Conservation (phyloP, 2,329 filamentous ascomycete species). For the Podosphaera xanthii region DNA sequence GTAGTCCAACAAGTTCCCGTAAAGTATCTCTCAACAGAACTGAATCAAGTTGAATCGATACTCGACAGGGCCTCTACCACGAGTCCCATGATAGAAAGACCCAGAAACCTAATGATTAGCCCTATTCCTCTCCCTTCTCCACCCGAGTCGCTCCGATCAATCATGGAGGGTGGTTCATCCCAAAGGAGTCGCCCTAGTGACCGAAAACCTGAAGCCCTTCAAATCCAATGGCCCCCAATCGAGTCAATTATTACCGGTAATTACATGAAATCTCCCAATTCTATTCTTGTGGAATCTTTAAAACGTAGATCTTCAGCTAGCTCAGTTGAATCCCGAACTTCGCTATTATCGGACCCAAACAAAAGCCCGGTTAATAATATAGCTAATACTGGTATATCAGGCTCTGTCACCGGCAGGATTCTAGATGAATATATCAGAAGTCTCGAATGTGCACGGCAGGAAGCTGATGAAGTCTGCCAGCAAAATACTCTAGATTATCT, state of each 20-base stretch:
- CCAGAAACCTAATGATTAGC: conserved; percentile 17
- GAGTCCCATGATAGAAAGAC: conserved; percentile 36
- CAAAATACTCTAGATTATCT: conserved; percentile 20
- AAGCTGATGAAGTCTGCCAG: conserved; percentile 28
- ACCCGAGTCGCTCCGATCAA: conserved; percentile 34
- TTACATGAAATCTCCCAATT: conserved; percentile 30
- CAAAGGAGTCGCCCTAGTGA: conserved; percentile 51
- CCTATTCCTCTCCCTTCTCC: conserved; percentile 43
- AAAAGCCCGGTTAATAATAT: conserved; percentile 15
- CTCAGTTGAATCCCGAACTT: conserved; percentile 18
- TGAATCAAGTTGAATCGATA: conserved; percentile 1
- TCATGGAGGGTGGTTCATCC: conserved; percentile 30
- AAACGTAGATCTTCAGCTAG: conserved; percentile 23
- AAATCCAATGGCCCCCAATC: conserved; percentile 33
- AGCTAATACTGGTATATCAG: conserved; percentile 19
- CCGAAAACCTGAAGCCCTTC: conserved; percentile 54
- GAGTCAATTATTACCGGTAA: conserved; percentile 28
- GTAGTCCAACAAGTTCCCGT: too few species aligned
- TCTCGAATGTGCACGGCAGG: conserved; percentile 51
- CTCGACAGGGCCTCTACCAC: conserved; percentile 33
- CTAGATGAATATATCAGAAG: conserved; percentile 74
- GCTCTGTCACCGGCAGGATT: conserved; percentile 36
- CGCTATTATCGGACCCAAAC: background rate
- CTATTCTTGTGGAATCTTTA: conserved; percentile 30
- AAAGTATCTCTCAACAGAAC: background rate